phyloP scores from a whole-genome alignment of 306 rosid genomes.

The Senna siamea region DNA sequence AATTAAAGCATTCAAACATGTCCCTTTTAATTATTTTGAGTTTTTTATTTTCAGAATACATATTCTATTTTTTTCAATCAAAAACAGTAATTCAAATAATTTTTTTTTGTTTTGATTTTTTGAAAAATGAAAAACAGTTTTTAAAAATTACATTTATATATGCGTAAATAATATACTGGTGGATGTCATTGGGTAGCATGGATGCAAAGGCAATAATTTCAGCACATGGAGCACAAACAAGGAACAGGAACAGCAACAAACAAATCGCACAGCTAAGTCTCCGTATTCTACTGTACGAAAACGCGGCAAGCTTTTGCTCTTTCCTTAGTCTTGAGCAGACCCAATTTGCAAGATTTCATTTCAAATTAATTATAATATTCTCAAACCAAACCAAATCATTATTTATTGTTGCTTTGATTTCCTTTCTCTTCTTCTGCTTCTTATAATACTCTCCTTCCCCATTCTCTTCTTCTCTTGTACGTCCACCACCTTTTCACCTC shows the following conservation, averaged over 20 bases:
- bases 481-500: too few relatives aligned
- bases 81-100: too few relatives aligned
- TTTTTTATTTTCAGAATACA: too few relatives aligned
- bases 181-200: constrained; percentile 20
- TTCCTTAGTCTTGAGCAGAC: constrained; percentile 41
- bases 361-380: constrained; percentile 37
- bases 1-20: too few relatives aligned
- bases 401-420: constrained; percentile 45
- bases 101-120: too few relatives aligned
- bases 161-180: neutral
- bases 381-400: constrained; percentile 41
- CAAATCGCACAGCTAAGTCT: constrained; percentile 31
- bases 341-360: constrained; percentile 51
- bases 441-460: constrained; percentile 55
- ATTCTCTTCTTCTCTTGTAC: too few relatives aligned
- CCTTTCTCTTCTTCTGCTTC: constrained; percentile 37
- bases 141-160: too few relatives aligned
- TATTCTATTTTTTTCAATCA: too few relatives aligned
- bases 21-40: too few relatives aligned
- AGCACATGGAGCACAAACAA: constrained; percentile 26
- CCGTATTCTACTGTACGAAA: constrained; percentile 52
- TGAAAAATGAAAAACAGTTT: too few relatives aligned
- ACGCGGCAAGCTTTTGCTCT: constrained; percentile 54
- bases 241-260: constrained; percentile 53
- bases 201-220: constrained; percentile 21